Percentiles rank a stretch among this genome's conserved stretches.
Conservation (phyloP, 176 grass and related monocot species). For the Thalia dealbata region DNA sequence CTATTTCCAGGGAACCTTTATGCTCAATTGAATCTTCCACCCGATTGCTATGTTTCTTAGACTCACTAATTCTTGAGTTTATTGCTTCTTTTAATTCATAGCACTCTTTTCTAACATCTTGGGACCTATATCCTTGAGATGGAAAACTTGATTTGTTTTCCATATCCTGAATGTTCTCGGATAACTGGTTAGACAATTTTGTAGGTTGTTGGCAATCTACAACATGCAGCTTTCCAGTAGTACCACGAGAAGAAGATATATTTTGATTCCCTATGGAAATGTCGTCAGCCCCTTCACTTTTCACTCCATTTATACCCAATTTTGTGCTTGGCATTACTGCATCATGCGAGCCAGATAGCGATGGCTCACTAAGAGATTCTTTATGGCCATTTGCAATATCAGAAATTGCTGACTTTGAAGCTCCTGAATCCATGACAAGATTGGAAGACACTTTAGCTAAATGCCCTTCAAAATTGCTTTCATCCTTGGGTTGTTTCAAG, state of each 20-base stretch:
- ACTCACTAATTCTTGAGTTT: conserved; percentile 19
- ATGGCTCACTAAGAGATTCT: conserved; percentile 11
- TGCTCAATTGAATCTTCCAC: conserved; percentile 18
- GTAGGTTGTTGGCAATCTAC: conserved; percentile 11
- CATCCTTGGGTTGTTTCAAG: conserved; percentile 40
- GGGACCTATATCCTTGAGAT: conserved; percentile 22
- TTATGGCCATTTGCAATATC: conserved; percentile 7
- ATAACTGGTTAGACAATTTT: conserved; percentile 17
- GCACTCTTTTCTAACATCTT: conserved; percentile 23
- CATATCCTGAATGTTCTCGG: conserved; percentile 28
- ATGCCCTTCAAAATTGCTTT: conserved; percentile 30
- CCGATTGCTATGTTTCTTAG: conserved; percentile 11
- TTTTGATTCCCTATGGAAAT: conserved; percentile 16
- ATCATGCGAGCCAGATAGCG: conserved; percentile 15
- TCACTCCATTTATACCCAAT: conserved; percentile 29
- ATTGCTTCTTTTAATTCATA: conserved; percentile 15
- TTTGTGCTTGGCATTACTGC: conserved; percentile 27
- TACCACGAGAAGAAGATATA: conserved; percentile 9
- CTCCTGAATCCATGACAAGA: conserved; percentile 26
- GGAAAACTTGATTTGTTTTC: conserved; percentile 25
- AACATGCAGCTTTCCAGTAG: conserved; percentile 20
- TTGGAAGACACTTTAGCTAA: conserved; percentile 25
- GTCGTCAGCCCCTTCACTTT: conserved; percentile 27
- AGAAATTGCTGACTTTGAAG: conserved; percentile 17
- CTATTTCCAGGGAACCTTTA: conserved; percentile 27